Evolutionary conservation across 75 land plant genomes (phyloP).

Genomic region (Cryptomeria japonica): DNA sequence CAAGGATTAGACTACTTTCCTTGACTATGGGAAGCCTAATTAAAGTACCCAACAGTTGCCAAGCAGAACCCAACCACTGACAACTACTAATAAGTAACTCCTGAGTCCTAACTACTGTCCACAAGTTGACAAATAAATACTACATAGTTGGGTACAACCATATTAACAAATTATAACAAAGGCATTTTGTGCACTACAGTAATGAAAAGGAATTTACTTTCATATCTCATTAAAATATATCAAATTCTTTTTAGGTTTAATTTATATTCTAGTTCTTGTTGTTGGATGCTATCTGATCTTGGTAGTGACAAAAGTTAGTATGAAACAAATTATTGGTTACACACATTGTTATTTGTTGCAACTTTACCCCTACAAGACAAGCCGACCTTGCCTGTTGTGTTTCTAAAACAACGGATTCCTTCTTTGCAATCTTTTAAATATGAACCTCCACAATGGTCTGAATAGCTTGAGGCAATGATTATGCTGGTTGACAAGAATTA

Average conservation of each 20-base stretch:
- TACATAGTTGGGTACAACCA: too few species aligned
- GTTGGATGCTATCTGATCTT: not conserved
- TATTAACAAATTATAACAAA: too few species aligned
- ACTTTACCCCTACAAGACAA: not conserved
- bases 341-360: not conserved
- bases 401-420: not conserved
- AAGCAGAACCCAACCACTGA: too few species aligned
- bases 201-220: not conserved
- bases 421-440: too few species aligned
- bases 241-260: not conserved
- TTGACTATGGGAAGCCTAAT: too few species aligned
- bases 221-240: not conserved
- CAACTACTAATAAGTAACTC: too few species aligned
- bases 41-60: too few species aligned
- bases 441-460: not conserved
- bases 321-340: not conserved
- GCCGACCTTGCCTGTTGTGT: not conserved
- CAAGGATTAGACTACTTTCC: too few species aligned
- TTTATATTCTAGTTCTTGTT: not conserved
- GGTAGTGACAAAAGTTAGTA: not conserved
- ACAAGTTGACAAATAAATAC: too few species aligned
- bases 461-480: not conserved
- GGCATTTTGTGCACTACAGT: too few species aligned
- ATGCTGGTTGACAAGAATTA: too few species aligned
- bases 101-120: too few species aligned